Evolutionary conservation across 2,329 filamentous ascomycete species (phyloP).

Genomic region (Colletotrichum spaethianum): DNA sequence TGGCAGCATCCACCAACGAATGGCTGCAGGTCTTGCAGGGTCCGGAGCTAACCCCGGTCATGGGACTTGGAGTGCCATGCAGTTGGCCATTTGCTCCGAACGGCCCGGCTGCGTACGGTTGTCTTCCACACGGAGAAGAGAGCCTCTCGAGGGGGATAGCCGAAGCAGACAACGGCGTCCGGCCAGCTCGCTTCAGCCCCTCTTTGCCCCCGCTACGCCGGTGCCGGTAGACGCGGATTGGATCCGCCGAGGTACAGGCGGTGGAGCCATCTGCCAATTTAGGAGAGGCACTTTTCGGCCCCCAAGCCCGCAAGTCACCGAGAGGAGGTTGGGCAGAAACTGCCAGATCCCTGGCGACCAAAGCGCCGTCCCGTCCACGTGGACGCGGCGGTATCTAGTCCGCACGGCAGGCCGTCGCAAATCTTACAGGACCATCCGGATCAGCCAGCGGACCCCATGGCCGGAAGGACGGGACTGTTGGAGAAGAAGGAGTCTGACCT

Average conservation of each 20-base stretch:
- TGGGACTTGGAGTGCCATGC: not conserved
- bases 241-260: not conserved
- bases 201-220: too few species aligned
- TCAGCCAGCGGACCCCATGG: slow-evolving; percentile 10
- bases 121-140: not conserved
- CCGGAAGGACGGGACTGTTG: slow-evolving; percentile 5
- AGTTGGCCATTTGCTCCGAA: not conserved
- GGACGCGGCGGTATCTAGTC: not conserved
- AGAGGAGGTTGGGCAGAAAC: slow-evolving; percentile 6
- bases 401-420: not conserved
- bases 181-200: not conserved
- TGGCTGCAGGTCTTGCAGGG: slow-evolving; percentile 5
- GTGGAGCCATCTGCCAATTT: not conserved
- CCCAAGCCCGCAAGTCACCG: slow-evolving; percentile 3
- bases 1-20: not conserved
- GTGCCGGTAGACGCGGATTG: not conserved
- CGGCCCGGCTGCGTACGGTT: not conserved
- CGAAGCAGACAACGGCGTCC: not conserved
- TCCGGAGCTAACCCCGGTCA: not conserved
- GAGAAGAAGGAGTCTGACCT: not conserved
- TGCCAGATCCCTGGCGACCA: not conserved
- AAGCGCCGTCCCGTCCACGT: not conserved
- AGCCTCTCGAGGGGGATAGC: not conserved
- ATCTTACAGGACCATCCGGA: slow-evolving; percentile 5
- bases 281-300: not conserved